Conservation (phyloP, 1,139 yeast genomes). For the Yamadazyma diddensiae region DNA sequence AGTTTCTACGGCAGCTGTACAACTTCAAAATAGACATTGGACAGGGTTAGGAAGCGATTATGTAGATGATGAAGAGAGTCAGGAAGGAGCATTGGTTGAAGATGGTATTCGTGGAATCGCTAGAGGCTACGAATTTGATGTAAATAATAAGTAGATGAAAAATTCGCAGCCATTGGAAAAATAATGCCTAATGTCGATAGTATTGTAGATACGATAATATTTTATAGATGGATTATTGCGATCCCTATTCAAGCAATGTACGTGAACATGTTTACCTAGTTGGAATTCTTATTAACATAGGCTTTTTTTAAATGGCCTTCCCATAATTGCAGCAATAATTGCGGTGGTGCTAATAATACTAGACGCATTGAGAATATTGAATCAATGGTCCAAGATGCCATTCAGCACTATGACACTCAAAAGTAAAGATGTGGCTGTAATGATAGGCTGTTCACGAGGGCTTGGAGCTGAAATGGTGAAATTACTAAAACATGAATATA, state of each 20-base stretch:
- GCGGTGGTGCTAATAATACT: background rate
- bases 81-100: constrained; percentile 70
- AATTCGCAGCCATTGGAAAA: constrained; percentile 1
- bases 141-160: constrained; percentile 5
- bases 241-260: background rate
- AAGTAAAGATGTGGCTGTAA: constrained; percentile 36
- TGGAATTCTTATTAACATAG: background rate
- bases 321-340: no score
- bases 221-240: background rate
- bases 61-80: constrained; percentile 33
- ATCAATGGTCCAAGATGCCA: background rate
- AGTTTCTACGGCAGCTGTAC: constrained; percentile 83
- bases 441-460: constrained; percentile 69
- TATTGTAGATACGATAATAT: background rate
- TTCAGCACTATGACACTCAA: background rate
- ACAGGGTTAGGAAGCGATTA: constrained; percentile 90
- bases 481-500: constrained; percentile 24
- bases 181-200: constrained; percentile 2
- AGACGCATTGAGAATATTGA: background rate
- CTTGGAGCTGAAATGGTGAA: constrained; percentile 49
- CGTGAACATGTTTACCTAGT: no score
- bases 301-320: background rate
- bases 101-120: constrained; percentile 88
- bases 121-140: constrained; percentile 62
- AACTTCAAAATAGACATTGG: constrained; percentile 76